These are phyloP conservation scores for Colletotrichum falcatum DNA, from an alignment of 2,329 filamentous ascomycete species.

Conservation along the genomic window DNA sequence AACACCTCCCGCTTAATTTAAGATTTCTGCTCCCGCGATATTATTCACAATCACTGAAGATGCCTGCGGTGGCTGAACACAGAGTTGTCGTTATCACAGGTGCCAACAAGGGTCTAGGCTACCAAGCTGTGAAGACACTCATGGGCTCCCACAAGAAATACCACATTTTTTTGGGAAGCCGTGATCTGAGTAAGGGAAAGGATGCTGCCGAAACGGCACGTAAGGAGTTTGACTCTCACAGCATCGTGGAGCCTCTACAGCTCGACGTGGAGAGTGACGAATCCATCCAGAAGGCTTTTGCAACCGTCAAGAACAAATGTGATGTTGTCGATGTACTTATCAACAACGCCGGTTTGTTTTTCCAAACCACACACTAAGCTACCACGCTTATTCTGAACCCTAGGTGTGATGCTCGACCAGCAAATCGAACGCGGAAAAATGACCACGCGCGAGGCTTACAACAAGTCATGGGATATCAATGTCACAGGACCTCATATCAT, in stretches of 20 bases:
- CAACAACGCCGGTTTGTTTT: conserved; percentile 48
- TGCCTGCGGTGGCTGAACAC: background rate
- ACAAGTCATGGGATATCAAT: conserved; percentile 62
- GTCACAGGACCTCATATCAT: conserved; percentile 57
- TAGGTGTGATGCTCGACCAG: conserved; percentile 30
- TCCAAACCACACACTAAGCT: too few relatives aligned
- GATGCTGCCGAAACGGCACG: conserved; percentile 33
- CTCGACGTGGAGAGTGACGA: conserved; percentile 41
- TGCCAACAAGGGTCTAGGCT: conserved; percentile 47
- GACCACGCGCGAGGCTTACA: conserved; percentile 55
- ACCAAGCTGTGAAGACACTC: conserved; percentile 45
- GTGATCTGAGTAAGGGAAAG: conserved; percentile 44
- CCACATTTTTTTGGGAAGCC: conserved; percentile 46
- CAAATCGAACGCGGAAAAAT: conserved; percentile 29
- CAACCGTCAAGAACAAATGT: conserved; percentile 34
- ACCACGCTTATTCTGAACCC: too few relatives aligned
- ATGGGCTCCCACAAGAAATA: conserved; percentile 41
- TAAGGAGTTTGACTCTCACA: conserved; percentile 2
- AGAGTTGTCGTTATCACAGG: conserved; percentile 39
- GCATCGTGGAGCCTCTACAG: conserved; percentile 34
- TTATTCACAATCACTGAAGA: background rate
- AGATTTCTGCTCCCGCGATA: too few relatives aligned
- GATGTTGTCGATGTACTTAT: conserved; percentile 45
- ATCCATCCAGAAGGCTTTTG: conserved; percentile 42
- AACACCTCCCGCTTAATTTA: too few relatives aligned